Percentiles rank a stretch among this genome's conserved stretches.
phyloP scores from a whole-genome alignment of 129 eudicot species.

The Logfia minima region DNA sequence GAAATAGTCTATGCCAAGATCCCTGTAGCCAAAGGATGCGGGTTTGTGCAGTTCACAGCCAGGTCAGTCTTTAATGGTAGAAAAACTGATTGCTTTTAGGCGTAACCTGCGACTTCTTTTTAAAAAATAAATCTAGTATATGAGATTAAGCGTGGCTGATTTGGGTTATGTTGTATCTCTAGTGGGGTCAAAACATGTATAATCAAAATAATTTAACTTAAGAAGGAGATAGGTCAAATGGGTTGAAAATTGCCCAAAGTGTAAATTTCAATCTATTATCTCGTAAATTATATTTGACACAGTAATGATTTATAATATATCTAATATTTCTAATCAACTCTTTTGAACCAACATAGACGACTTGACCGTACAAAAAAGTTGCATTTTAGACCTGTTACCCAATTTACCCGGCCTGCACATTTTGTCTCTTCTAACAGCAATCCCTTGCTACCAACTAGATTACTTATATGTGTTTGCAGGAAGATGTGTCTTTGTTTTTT shows the following conservation, averaged over 20 bases:
- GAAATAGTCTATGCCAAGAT: slow-evolving; percentile 86
- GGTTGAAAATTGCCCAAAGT: neutral
- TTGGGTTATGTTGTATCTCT: neutral
- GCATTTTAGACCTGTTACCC: neutral
- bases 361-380: neutral
- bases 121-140: neutral
- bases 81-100: neutral
- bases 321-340: neutral
- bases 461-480: slow-evolving; percentile 7
- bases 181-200: neutral
- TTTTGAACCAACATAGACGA: neutral
- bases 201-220: neutral
- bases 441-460: neutral
- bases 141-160: neutral
- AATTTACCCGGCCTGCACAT: neutral
- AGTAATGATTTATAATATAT: neutral
- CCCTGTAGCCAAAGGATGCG: slow-evolving; percentile 82
- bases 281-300: neutral
- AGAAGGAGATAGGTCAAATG: neutral
- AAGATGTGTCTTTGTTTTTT: neutral
- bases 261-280: neutral
- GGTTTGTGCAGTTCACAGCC: slow-evolving; percentile 81
- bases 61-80: slow-evolving; percentile 50
- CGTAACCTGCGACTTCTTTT: neutral
- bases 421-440: neutral